These are phyloP conservation scores for Ceratocystis cubensis DNA, from an alignment of 2,329 filamentous ascomycete genomes.

Conservation along the genomic window DNA sequence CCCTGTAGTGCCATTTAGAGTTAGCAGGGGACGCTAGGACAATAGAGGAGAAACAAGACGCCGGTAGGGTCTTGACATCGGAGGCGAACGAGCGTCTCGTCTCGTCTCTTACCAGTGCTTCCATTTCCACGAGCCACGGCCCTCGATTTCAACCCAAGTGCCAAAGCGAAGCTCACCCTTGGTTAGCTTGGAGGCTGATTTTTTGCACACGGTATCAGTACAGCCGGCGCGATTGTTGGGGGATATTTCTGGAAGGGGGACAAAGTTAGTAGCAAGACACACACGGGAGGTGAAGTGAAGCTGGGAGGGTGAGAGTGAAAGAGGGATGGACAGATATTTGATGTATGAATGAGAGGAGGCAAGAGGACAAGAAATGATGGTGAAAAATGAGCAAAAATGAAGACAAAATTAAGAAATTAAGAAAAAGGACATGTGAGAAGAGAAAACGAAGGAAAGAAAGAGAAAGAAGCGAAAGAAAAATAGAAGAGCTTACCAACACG, in stretches of 20 bases:
- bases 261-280: not conserved
- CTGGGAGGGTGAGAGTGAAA: not conserved
- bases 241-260: conserved; percentile 47
- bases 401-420: not conserved
- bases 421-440: not conserved
- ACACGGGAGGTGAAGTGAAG: not conserved
- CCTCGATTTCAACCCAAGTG: conserved; percentile 51
- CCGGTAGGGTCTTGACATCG: not conserved
- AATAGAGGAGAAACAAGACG: conserved; percentile 1
- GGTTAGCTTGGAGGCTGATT: conserved; percentile 52
- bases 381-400: not conserved
- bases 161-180: conserved; percentile 74
- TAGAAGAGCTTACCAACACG: conserved; percentile 32
- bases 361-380: not conserved
- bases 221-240: conserved; percentile 61
- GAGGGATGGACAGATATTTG: not conserved
- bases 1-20: conserved; percentile 42
- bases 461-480: conserved; percentile 5
- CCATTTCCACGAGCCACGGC: conserved; percentile 58
- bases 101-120: conserved; percentile 64
- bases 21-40: not conserved
- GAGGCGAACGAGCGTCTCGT: not conserved
- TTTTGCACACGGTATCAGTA: conserved; percentile 60
- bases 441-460: not conserved
- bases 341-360: not conserved